A percentile compares a stretch with the other conserved stretches of the same genome.
phyloP scores from a whole-genome alignment of 352 stramenopile species.

The Elongisporangium undulatum region DNA sequence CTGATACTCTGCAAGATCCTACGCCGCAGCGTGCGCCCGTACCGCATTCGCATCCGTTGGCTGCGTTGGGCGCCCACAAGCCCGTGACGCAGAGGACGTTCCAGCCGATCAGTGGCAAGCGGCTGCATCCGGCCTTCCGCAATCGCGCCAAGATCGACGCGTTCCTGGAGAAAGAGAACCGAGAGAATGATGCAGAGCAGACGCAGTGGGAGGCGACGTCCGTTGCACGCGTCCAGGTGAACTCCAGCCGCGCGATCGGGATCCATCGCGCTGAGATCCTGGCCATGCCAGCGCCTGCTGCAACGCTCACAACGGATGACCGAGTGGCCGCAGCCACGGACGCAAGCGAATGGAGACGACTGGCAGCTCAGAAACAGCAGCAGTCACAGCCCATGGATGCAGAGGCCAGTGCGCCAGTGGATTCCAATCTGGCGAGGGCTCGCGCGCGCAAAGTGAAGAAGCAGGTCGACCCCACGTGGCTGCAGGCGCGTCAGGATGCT shows the following conservation, averaged over 20 bases:
- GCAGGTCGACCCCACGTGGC: slow-evolving; percentile 59
- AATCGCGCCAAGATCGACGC: slow-evolving; percentile 35
- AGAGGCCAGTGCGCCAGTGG: slow-evolving; percentile 4
- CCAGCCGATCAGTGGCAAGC: slow-evolving; percentile 14
- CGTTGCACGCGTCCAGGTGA: slow-evolving; percentile 21
- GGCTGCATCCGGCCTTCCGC: slow-evolving; percentile 51
- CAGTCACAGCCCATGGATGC: slow-evolving; percentile 9
- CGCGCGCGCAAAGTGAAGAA: slow-evolving; percentile 59
- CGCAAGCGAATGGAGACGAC: slow-evolving; percentile 15
- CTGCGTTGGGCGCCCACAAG: slow-evolving; percentile 16
- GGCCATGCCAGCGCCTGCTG: background rate
- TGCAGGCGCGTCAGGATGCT: slow-evolving; percentile 44
- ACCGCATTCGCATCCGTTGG: slow-evolving; percentile 53
- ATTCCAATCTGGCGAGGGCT: slow-evolving; percentile 33
- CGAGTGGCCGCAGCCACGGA: slow-evolving; percentile 44
- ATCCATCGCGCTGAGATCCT: slow-evolving; percentile 12
- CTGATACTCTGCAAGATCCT: slow-evolving; percentile 1
- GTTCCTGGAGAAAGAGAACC: slow-evolving; percentile 19
- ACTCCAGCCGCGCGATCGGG: slow-evolving; percentile 39
- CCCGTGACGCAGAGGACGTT: background rate
- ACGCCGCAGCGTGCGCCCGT: slow-evolving; percentile 30
- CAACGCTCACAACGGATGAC: slow-evolving; percentile 29
- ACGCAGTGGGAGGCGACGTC: background rate
- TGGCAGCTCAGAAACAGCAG: background rate
- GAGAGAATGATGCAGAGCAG: slow-evolving; percentile 6